Evolutionary conservation across 2,329 filamentous ascomycete species (phyloP).

Genomic region (Ustulina deusta): DNA sequence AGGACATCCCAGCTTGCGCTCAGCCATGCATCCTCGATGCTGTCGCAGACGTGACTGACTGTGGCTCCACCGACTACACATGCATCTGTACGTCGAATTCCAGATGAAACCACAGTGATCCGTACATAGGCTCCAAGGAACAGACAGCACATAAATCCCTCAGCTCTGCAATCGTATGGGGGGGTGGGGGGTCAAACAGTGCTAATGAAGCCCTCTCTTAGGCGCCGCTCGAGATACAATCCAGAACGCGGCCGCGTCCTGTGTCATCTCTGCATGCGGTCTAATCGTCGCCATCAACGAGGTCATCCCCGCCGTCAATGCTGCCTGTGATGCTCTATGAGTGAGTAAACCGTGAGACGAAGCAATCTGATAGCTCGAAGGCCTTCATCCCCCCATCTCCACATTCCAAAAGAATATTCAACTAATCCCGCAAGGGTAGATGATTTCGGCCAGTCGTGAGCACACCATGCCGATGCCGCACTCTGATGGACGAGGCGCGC

Average conservation of each 20-base stretch:
- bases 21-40: constrained; percentile 31
- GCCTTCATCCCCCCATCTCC: no score
- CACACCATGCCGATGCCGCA: no score
- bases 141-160: neutral
- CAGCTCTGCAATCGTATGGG: neutral
- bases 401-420: neutral
- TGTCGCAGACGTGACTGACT: constrained; percentile 16
- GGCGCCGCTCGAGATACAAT: constrained; percentile 18
- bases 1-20: constrained; percentile 35
- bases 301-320: constrained; percentile 31
- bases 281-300: constrained; percentile 5
- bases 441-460: neutral
- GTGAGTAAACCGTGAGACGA: neutral
- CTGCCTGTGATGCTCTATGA: constrained; percentile 19
- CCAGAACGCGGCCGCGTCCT: constrained; percentile 10
- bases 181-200: neutral
- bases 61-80: constrained; percentile 18
- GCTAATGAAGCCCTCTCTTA: constrained; percentile 14
- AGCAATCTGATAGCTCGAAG: neutral
- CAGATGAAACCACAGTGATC: neutral
- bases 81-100: constrained; percentile 32
- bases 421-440: neutral
- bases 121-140: neutral
- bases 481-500: no score
- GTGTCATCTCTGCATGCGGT: constrained; percentile 34